phyloP scores from a whole-genome alignment of 257 asterid genomes.

The Capsicum pubescens region DNA sequence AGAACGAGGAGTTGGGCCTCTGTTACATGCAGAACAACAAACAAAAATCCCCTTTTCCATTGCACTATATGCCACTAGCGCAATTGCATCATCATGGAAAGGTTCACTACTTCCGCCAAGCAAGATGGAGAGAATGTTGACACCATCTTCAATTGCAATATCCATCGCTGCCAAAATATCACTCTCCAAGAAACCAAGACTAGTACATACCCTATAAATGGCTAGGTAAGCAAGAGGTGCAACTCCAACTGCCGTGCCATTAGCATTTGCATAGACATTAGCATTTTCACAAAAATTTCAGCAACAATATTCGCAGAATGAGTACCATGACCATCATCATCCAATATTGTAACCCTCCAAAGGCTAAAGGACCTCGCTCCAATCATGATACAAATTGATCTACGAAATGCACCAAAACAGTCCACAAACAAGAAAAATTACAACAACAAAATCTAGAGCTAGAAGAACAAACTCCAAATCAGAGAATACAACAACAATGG shows the following conservation, averaged over 20 bases:
- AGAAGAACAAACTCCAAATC: no score
- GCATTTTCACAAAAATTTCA: constrained; percentile 36
- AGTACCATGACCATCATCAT: constrained; percentile 37
- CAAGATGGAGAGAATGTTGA: constrained; percentile 41
- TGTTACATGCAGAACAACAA: constrained; percentile 33
- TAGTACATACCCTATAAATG: constrained; percentile 36
- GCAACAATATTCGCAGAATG: constrained; percentile 41
- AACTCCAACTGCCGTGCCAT: constrained; percentile 38
- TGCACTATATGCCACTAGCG: constrained; percentile 41
- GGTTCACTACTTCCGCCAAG: constrained; percentile 25
- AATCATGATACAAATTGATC: neutral
- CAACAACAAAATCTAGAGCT: no score
- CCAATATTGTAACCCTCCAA: neutral
- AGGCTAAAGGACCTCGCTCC: constrained; percentile 33
- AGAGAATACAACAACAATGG: no score
- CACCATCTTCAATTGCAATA: constrained; percentile 30
- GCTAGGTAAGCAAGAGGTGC: constrained; percentile 45
- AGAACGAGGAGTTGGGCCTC: constrained; percentile 25
- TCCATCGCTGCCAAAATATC: constrained; percentile 44
- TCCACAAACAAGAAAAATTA: no score
- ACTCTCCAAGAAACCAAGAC: constrained; percentile 18
- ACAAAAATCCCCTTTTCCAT: constrained; percentile 28
- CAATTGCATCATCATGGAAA: constrained; percentile 33
- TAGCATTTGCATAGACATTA: neutral
- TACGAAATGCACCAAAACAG: no score